Percentiles rank a stretch among this genome's conserved stretches.
Conservation (phyloP, 257 asterid genomes). For the Fraxinus excelsior region DNA sequence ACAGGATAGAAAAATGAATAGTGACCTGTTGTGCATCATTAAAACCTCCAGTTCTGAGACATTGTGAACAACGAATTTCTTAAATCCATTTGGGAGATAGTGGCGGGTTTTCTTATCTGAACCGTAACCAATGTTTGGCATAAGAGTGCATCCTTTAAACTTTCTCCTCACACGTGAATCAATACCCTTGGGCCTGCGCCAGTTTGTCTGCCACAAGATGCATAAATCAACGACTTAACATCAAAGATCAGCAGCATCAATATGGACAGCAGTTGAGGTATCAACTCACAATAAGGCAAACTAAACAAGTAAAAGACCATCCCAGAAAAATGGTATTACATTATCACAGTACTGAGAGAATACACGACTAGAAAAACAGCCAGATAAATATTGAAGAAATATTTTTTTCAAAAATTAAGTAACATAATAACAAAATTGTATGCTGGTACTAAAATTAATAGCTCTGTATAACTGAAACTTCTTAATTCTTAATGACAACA, state of each 20-base stretch:
- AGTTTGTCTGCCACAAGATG: conserved; percentile 31
- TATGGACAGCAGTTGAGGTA: neutral
- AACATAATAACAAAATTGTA: neutral
- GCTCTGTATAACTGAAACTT: neutral
- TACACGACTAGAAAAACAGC: neutral
- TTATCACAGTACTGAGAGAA: neutral
- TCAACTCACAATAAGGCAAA: neutral
- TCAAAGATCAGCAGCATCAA: neutral
- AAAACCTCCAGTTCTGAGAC: conserved; percentile 45
- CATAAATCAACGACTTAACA: neutral
- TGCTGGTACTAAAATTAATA: neutral
- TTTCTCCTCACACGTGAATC: conserved; percentile 57
- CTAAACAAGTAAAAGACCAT: neutral
- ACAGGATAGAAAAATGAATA: neutral
- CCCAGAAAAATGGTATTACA: neutral
- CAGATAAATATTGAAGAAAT: neutral
- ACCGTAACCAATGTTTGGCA: conserved; percentile 62
- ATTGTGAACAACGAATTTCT: conserved; percentile 52
- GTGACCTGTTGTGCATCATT: conserved; percentile 52
- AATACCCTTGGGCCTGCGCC: conserved; percentile 64
- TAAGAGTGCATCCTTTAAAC: conserved; percentile 46
- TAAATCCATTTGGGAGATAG: conserved; percentile 51
- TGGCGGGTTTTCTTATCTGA: conserved; percentile 58
- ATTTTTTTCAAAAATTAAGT: neutral
- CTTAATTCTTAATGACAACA: neutral